Base-by-base conservation (phyloP, 2,329 filamentous ascomycete species). In the Aspergillus melleus region DNA sequence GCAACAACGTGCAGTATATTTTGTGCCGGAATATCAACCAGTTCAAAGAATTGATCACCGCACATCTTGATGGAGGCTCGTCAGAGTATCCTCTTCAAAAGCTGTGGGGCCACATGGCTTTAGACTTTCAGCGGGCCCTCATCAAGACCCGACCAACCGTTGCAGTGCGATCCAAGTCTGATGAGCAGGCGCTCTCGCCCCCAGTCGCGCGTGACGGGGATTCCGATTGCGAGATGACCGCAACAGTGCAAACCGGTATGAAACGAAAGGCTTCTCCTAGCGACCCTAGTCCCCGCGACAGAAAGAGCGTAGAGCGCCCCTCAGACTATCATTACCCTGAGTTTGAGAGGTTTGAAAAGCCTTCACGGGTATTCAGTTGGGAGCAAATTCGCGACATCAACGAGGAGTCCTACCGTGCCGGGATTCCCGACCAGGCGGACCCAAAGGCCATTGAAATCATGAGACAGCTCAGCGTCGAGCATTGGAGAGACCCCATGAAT, bases 1-100 rank as follows among this genome's bases (percentile, higher is more conserved):
- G 75, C 0, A 75, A 79, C 0, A 90, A 92, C 49, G 84, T 92
- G 0, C 83, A 87, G n/a, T 79, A 87, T 0, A 85, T 87, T 10
- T 82, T 96, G 0, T 82, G 83, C 20, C 82, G 83, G 2, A 84
- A 86, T 11, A 71, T 94, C 0, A 78, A 80, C 12, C 77, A 77
- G 0, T 88, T 94, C 61, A 82, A 84, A 0, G 75, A 79, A 0
- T 70, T 79, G 0, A 79, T 91, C 1, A 79, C 82, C 4, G 75
- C 78, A 0, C 78, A 86, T 0, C 75, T 90, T 6, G 78, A 83
- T 20, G 81, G 86, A 8, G 80, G 82, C 0, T 70, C 70, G 1
- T 68, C 72, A 0, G 60, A 70, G 3, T 77, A 77, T n/a, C 60
- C 70, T 0, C 78, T 85, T 58, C 74, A 77, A 8, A 79, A 76